A percentile compares a stretch with the other conserved stretches of the same genome.
Evolutionary conservation across 1,139 yeast species (phyloP).

Genomic region (Candida albicans): DNA sequence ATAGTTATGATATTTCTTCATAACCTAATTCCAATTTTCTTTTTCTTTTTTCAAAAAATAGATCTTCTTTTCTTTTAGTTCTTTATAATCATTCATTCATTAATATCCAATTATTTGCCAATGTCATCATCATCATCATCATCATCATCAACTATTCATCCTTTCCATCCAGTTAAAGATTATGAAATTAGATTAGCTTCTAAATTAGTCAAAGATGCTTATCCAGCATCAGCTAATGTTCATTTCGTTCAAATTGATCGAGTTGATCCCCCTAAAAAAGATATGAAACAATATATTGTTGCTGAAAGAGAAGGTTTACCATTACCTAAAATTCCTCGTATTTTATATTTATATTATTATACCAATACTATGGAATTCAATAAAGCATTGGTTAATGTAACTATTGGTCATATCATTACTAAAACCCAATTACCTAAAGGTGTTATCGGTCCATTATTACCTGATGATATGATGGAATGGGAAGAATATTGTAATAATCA

Average conservation of each 20-base stretch:
- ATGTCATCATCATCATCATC: neutral
- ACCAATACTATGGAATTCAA: slow-evolving; percentile 57
- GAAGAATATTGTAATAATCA: slow-evolving; percentile 53
- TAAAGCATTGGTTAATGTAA: slow-evolving; percentile 72
- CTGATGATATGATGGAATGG: slow-evolving; percentile 61
- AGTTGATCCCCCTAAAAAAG: slow-evolving; percentile 79
- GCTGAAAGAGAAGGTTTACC: slow-evolving; percentile 65
- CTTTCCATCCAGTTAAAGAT: slow-evolving; percentile 69
- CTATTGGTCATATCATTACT: slow-evolving; percentile 63
- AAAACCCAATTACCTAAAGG: slow-evolving; percentile 60
- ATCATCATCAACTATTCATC: slow-evolving; percentile 31
- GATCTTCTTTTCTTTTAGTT: too few relatives aligned
- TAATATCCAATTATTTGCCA: neutral
- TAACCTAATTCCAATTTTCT: too few relatives aligned
- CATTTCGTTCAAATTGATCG: slow-evolving; percentile 75
- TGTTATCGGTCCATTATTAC: slow-evolving; percentile 71
- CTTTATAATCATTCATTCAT: neutral
- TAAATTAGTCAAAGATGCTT: slow-evolving; percentile 59
- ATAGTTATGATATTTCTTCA: too few relatives aligned
- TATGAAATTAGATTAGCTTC: slow-evolving; percentile 65
- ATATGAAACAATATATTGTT: slow-evolving; percentile 65
- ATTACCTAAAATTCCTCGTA: slow-evolving; percentile 61
- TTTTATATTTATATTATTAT: slow-evolving; percentile 68
- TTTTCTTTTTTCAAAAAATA: too few relatives aligned
- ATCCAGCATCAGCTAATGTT: slow-evolving; percentile 48